Evolutionary conservation across 1,284 basidiomycete species (phyloP).

Genomic region (Sanghuangporus weigelae): DNA sequence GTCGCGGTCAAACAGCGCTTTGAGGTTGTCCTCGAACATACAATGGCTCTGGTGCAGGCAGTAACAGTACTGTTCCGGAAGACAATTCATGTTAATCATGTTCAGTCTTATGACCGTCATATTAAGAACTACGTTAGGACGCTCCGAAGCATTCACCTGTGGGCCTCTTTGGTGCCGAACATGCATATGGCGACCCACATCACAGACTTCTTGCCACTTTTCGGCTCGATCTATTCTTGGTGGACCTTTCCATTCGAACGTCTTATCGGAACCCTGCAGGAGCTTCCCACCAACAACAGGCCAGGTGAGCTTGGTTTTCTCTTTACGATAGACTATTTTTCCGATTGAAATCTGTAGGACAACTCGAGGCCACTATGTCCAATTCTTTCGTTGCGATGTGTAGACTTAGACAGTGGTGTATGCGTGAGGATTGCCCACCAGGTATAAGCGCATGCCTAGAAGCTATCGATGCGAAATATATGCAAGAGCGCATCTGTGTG

Average conservation of each 20-base stretch:
- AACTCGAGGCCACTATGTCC: background rate
- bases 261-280: slow-evolving; percentile 23
- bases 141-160: background rate
- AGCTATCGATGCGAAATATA: background rate
- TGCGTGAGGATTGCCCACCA: background rate
- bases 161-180: slow-evolving; percentile 7
- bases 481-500: too few relatives aligned
- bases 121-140: background rate
- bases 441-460: background rate
- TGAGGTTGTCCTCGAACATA: background rate
- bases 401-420: background rate
- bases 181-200: slow-evolving; percentile 25
- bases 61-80: background rate
- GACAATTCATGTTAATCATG: background rate
- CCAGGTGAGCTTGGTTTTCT: background rate
- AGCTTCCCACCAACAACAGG: slow-evolving; percentile 19
- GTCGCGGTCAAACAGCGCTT: background rate
- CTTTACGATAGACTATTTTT: background rate
- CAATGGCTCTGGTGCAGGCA: background rate
- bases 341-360: background rate
- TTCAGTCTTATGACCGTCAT: background rate
- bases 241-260: slow-evolving; percentile 24
- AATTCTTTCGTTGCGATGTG: background rate
- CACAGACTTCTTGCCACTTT: slow-evolving; percentile 19
- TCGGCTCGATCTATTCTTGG: slow-evolving; percentile 23